A percentile compares a stretch with the other conserved stretches of the same genome.
Evolutionary conservation across 768 basidiomycete genomes (phyloP).

Genomic region (Trametes coccinea): DNA sequence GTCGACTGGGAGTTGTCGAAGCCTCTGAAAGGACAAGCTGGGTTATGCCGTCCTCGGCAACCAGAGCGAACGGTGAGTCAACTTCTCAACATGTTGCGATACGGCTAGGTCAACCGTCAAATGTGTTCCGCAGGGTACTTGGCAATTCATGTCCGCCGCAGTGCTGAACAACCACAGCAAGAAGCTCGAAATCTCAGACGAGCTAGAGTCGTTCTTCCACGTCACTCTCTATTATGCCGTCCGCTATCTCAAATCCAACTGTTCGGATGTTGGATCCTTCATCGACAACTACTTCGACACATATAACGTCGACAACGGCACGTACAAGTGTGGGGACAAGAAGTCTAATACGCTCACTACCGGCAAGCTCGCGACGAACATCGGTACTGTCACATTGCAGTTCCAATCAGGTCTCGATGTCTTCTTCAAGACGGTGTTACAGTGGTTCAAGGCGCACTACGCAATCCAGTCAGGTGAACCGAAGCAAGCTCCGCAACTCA

Average conservation of each 20-base stretch:
- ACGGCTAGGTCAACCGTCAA: too few relatives aligned
- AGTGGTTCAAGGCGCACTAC: conserved; percentile 8
- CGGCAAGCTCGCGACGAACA: not conserved
- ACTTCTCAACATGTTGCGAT: not conserved
- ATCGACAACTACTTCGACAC: conserved; percentile 4
- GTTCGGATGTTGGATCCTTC: not conserved
- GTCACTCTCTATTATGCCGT: conserved; percentile 5
- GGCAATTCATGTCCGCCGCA: conserved; percentile 22
- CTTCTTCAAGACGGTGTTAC: not conserved
- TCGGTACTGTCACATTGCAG: not conserved
- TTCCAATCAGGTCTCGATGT: not conserved
- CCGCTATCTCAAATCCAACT: conserved; percentile 1
- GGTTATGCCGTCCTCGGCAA: not conserved
- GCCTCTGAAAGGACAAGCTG: not conserved
- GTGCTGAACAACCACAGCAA: conserved; percentile 15
- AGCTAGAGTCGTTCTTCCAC: conserved; percentile 26
- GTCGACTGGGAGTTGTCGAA: not conserved
- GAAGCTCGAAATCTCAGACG: conserved; percentile 16
- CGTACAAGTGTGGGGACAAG: not conserved
- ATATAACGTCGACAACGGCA: not conserved
- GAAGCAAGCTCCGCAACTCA: not conserved
- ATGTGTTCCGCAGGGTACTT: conserved; percentile 17
- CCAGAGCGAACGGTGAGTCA: not conserved
- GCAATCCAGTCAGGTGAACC: not conserved
- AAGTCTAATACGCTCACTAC: not conserved